phyloP scores from a whole-genome alignment of 1,284 basidiomycete genomes.

The Sanghuangporus sanghuang region DNA sequence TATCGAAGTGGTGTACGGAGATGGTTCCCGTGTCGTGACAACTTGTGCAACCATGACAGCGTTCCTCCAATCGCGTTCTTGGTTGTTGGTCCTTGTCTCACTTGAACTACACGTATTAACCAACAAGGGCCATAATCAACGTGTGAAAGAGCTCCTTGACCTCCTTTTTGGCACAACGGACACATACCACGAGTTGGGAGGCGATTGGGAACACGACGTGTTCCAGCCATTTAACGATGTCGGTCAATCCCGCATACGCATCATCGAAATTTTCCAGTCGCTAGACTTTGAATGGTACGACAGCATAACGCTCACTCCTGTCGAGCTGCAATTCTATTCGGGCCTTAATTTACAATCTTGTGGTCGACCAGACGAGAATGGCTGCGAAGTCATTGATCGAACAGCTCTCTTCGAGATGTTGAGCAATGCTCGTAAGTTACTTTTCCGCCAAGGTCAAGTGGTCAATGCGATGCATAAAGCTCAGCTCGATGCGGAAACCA shows the following conservation, averaged over 20 bases:
- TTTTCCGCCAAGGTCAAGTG: constrained; percentile 68
- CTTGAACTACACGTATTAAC: constrained; percentile 88
- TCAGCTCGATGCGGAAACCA: constrained; percentile 64
- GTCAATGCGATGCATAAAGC: constrained; percentile 59
- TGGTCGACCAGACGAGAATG: constrained; percentile 62
- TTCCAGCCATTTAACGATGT: constrained; percentile 62
- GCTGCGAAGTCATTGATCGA: constrained; percentile 81
- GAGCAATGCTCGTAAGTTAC: constrained; percentile 48
- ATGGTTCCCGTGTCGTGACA: constrained; percentile 70
- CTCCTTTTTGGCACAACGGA: constrained; percentile 69
- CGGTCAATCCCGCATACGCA: constrained; percentile 76
- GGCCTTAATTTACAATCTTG: constrained; percentile 75
- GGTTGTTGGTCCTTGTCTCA: constrained; percentile 82
- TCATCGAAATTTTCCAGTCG: constrained; percentile 85
- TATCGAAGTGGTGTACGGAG: constrained; percentile 68
- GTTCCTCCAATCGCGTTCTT: constrained; percentile 80
- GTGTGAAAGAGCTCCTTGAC: constrained; percentile 65
- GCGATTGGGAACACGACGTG: constrained; percentile 44
- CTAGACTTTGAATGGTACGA: constrained; percentile 89
- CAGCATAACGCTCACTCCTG: constrained; percentile 50
- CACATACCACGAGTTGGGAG: constrained; percentile 35
- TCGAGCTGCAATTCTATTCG: constrained; percentile 65
- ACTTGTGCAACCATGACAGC: constrained; percentile 71
- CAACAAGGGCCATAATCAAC: constrained; percentile 68
- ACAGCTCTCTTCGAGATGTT: constrained; percentile 65